Conservation (phyloP, 352 stramenopile species). For the Phytophthora sp. region DNA sequence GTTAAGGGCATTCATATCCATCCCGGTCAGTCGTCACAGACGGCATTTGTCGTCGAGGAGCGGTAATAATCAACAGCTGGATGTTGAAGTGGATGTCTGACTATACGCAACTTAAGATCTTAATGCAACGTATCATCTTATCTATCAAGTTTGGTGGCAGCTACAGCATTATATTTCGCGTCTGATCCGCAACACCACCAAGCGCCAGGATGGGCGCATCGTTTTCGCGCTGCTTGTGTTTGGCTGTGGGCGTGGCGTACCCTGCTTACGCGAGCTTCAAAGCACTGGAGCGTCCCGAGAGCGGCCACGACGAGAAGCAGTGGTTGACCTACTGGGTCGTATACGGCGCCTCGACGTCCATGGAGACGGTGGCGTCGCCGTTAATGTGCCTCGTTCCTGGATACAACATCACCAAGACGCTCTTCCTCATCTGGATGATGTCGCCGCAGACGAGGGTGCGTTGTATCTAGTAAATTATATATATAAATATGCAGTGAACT, state of each 20-base stretch:
- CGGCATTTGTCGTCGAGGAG: constrained; percentile 8
- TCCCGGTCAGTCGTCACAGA: constrained; percentile 29
- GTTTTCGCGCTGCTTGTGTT: constrained; percentile 60
- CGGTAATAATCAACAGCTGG: background rate
- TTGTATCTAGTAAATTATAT: constrained; percentile 11
- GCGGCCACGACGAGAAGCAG: constrained; percentile 68
- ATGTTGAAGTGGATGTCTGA: constrained; percentile 25
- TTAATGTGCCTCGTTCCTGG: constrained; percentile 88
- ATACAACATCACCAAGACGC: constrained; percentile 95
- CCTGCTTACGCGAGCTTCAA: constrained; percentile 81
- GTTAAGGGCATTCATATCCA: constrained; percentile 73
- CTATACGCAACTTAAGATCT: constrained; percentile 26
- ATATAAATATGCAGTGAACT: background rate
- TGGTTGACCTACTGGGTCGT: constrained; percentile 97
- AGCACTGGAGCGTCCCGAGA: constrained; percentile 59
- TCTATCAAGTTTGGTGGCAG: constrained; percentile 8
- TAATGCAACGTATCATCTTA: constrained; percentile 10
- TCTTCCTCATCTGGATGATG: constrained; percentile 97
- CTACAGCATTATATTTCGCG: constrained; percentile 12
- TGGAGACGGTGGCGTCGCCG: constrained; percentile 77
- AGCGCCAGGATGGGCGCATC: constrained; percentile 49
- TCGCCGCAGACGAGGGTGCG: constrained; percentile 89
- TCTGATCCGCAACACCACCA: constrained; percentile 4
- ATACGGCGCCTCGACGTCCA: constrained; percentile 93
- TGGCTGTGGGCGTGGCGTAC: constrained; percentile 64